A percentile compares a stretch with the other conserved stretches of the same genome.
Evolutionary conservation across 371 early-diverging fungal species (phyloP).

Genomic region (Haplosporangium sp.): DNA sequence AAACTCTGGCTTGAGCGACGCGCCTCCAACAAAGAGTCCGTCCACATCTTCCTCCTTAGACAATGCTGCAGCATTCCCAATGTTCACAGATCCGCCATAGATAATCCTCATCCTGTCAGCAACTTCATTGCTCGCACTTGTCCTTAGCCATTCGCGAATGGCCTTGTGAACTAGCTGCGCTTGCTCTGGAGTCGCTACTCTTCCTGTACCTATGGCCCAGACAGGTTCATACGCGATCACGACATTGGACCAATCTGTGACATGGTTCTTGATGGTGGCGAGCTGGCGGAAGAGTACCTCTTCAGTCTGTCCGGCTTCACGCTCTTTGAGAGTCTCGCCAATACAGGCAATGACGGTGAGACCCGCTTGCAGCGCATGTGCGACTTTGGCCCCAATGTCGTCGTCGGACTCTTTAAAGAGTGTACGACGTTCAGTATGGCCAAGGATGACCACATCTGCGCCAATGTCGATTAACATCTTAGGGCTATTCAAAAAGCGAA

Average conservation of each 20-base stretch:
- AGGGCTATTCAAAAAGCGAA: constrained; percentile 62
- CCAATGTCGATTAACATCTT: constrained; percentile 94
- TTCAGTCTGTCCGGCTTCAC: constrained; percentile 85
- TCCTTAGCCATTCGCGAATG: constrained; percentile 87
- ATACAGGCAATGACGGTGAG: constrained; percentile 95
- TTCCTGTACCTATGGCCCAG: constrained; percentile 99
- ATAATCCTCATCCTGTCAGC: constrained; percentile 90
- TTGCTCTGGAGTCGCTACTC: constrained; percentile 95
- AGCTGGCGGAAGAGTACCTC: constrained; percentile 92
- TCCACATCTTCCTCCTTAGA: constrained; percentile 87
- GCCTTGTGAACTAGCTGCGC: constrained; percentile 95
- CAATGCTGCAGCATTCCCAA: constrained; percentile 78
- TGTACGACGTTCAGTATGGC: constrained; percentile 98
- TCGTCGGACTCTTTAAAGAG: constrained; percentile 91
- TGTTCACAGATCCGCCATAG: constrained; percentile 96
- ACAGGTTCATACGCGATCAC: constrained; percentile 99
- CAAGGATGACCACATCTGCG: constrained; percentile 95
- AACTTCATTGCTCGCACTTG: constrained; percentile 80
- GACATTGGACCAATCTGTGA: constrained; percentile 88
- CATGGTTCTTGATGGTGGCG: constrained; percentile 73
- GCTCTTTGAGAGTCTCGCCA: constrained; percentile 96
- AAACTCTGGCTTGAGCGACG: constrained; percentile 92
- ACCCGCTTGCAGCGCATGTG: constrained; percentile 85
- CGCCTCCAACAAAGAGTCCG: constrained; percentile 99
- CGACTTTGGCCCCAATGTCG: constrained; percentile 83